phyloP scores from a whole-genome alignment of 495 filamentous ascomycete genomes.

The Talaromyces ruber region DNA sequence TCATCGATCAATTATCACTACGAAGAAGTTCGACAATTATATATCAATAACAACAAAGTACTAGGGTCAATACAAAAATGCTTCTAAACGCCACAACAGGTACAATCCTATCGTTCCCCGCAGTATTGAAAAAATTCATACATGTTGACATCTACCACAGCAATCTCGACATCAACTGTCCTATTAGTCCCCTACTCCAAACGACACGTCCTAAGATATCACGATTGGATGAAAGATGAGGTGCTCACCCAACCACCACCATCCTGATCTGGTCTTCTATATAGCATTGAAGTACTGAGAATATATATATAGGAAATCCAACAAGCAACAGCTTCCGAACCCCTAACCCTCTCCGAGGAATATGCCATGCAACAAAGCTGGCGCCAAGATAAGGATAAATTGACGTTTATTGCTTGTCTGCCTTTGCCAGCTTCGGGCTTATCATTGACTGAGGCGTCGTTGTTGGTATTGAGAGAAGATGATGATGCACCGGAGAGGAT shows the following conservation, averaged over 20 bases:
- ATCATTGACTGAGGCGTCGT: constrained; percentile 6
- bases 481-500: constrained; percentile 51
- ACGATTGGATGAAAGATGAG: constrained; percentile 85
- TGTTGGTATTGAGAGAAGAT: constrained; percentile 13
- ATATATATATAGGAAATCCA: constrained; percentile 54
- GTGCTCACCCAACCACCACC: constrained; percentile 29
- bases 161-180: constrained; percentile 53
- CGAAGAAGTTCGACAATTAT: background rate
- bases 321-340: constrained; percentile 76
- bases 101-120: constrained; percentile 10
- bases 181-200: constrained; percentile 77
- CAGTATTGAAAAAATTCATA: constrained; percentile 1
- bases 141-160: constrained; percentile 26
- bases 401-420: constrained; percentile 37
- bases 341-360: constrained; percentile 68
- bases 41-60: no score
- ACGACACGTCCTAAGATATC: constrained; percentile 74
- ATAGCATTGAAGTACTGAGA: background rate
- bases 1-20: background rate
- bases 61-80: constrained; percentile 14
- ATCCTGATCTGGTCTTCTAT: no score
- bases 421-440: constrained; percentile 11
- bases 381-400: constrained; percentile 57
- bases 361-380: constrained; percentile 78
- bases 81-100: constrained; percentile 34